Percentiles rank a stretch among this genome's conserved stretches.
Evolutionary conservation across 441 rosid species (phyloP).

Genomic region (Hypseocharis bilobata): DNA sequence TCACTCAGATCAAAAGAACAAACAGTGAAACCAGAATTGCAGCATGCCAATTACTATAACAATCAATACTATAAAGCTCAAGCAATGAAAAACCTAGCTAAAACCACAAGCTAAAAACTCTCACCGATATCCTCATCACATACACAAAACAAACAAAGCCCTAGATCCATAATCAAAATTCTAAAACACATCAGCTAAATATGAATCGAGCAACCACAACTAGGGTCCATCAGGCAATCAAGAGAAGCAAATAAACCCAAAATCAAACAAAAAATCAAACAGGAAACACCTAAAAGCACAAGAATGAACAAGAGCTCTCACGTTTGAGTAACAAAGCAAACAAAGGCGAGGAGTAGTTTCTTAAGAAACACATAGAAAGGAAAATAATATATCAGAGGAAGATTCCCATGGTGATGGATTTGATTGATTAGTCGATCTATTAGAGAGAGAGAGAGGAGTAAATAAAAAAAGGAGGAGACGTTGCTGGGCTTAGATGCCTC

Average conservation of each 20-base stretch:
- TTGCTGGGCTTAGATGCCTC: too few relatives aligned
- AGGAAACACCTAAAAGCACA: neutral
- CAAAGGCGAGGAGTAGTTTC: neutral
- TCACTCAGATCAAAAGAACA: neutral
- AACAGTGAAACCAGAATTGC: neutral
- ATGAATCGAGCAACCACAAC: too few relatives aligned
- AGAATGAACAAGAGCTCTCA: neutral
- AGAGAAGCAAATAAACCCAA: neutral
- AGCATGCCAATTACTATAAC: neutral
- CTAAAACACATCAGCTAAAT: neutral
- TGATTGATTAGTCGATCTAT: neutral
- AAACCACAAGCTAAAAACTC: neutral
- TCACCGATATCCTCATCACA: neutral
- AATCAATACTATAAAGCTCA: neutral
- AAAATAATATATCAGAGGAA: neutral
- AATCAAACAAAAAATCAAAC: neutral
- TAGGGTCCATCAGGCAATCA: too few relatives aligned
- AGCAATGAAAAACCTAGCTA: neutral
- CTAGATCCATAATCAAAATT: neutral
- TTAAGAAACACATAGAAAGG: neutral
- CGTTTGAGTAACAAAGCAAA: neutral
- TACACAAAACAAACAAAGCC: neutral
- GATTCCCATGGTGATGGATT: neutral
- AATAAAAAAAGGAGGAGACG: too few relatives aligned
- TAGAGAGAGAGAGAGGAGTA: neutral